Evolutionary conservation across 2,329 filamentous ascomycete species (phyloP), one percentile per base, ranked within the genome.

Genomic region (Phoma sp.): DNA sequence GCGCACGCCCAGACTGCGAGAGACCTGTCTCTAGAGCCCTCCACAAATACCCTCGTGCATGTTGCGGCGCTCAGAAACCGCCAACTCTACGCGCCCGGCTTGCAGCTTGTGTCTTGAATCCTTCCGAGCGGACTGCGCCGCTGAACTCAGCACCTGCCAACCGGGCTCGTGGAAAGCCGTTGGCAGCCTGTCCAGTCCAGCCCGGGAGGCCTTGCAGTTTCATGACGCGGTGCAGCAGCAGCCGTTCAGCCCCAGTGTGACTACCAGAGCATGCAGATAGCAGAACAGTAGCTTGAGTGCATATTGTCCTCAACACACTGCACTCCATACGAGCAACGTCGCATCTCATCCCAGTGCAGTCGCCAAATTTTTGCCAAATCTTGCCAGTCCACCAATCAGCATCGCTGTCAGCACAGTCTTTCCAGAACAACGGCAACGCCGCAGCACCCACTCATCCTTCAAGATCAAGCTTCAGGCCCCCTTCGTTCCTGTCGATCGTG

Each of bases 161-260:
- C 42, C 48, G 30, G 48, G 48, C 45, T 65, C 60, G 62, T 61
- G 59, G 64, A 42, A 50, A 32, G 14, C 49, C 30, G 44, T 52
- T 24, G 56, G 57, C 60, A 56, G 14, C 2, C 18, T 18, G 18
- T 18, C 18, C 14, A 38, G 18, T 24, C 36, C 18, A 38, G 36
- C 29, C 29, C 29, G 9, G 32, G 13, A n/a, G 32, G 32, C 24
- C 22, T 40, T 58, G 7, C 60, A 64, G 47, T 54, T 59, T 39
- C 29, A 52, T 25, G 54, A 66, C 48, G 60, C 27, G 27, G 9
- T 29, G 27, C 27, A 9, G 45, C 53, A 51, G 38, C 55, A 61
- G 23, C 46, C 53, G 29, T 38, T 61, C 57, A 51, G 58, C 59
- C 39, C 47, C 54, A 51, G 47, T 51, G 27, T 29, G 9, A 29